A percentile compares a stretch with the other conserved stretches of the same genome.
phyloP scores from a whole-genome alignment of 306 rosid species.

The Ormosia emarginata region DNA sequence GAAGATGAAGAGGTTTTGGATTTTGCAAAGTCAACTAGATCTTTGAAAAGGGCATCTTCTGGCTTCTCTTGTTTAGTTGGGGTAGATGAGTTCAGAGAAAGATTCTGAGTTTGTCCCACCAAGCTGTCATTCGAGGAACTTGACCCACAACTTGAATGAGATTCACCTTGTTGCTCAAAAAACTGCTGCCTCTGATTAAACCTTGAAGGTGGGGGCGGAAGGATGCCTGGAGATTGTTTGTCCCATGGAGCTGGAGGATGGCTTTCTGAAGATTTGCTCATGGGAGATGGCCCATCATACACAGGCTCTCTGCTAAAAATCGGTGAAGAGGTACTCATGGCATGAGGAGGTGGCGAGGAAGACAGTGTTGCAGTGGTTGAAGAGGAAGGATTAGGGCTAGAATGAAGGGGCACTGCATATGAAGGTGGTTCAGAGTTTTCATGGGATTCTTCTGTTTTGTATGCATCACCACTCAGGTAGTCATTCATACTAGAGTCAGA shows the following conservation, averaged over 20 bases:
- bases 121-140: slow-evolving; percentile 56
- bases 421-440: slow-evolving; percentile 34
- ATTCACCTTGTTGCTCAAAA: slow-evolving; percentile 39
- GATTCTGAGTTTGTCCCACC: slow-evolving; percentile 50
- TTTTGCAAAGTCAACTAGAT: slow-evolving; percentile 73
- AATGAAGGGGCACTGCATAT: slow-evolving; percentile 27
- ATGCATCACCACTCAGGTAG: slow-evolving; percentile 66
- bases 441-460: slow-evolving; percentile 40
- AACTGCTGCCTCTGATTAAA: slow-evolving; percentile 66
- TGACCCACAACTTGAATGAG: slow-evolving; percentile 39
- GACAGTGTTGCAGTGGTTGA: slow-evolving; percentile 31
- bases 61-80: slow-evolving; percentile 51
- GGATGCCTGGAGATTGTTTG: slow-evolving; percentile 32
- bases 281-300: slow-evolving; percentile 48
- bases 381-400: slow-evolving; percentile 32
- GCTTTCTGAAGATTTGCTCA: slow-evolving; percentile 43
- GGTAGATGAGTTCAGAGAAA: slow-evolving; percentile 48
- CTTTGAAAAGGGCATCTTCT: slow-evolving; percentile 71
- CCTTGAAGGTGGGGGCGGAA: slow-evolving; percentile 68
- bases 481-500: slow-evolving; percentile 47
- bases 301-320: slow-evolving; percentile 42
- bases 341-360: slow-evolving; percentile 41
- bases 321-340: slow-evolving; percentile 42
- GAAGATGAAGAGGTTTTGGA: slow-evolving; percentile 61
- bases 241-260: slow-evolving; percentile 73